phyloP scores from a whole-genome alignment of 2,329 filamentous ascomycete genomes.

The Samsoniella hepiali region DNA sequence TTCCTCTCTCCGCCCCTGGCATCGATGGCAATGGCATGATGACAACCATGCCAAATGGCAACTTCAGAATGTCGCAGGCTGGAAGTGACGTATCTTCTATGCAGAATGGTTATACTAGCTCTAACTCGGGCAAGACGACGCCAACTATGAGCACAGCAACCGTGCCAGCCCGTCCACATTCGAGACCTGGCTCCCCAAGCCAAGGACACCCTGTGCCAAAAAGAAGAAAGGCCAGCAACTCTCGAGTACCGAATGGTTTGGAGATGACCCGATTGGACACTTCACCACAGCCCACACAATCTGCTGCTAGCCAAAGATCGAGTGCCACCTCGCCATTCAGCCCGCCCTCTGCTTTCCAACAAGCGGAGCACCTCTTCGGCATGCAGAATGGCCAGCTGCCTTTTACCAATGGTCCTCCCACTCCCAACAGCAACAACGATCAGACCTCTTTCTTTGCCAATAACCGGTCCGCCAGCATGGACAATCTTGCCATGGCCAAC shows the following conservation, averaged over 20 bases:
- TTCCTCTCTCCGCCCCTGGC: constrained; percentile 19
- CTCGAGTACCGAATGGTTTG: constrained; percentile 69
- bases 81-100: constrained; percentile 57
- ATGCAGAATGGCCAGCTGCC: constrained; percentile 38
- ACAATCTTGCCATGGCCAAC: constrained; percentile 60
- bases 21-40: constrained; percentile 34
- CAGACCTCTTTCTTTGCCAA: constrained; percentile 53
- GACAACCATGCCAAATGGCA: constrained; percentile 33
- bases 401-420: constrained; percentile 59
- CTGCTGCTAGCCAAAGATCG: constrained; percentile 37
- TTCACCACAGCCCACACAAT: constrained; percentile 39
- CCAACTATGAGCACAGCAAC: constrained; percentile 26
- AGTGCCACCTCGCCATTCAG: constrained; percentile 52
- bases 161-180: constrained; percentile 44
- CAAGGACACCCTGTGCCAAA: constrained; percentile 66
- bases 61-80: constrained; percentile 58
- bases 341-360: constrained; percentile 43
- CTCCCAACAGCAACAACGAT: constrained; percentile 64
- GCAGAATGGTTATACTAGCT: constrained; percentile 38
- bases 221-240: constrained; percentile 75
- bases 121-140: constrained; percentile 33
- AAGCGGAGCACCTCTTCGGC: constrained; percentile 45
- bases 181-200: constrained; percentile 70
- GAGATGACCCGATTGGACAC: constrained; percentile 81
- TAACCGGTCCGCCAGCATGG: constrained; percentile 61